Base-by-base conservation (phyloP, 2,329 filamentous ascomycete genomes). In the Clonostachys rhizophaga region DNA sequence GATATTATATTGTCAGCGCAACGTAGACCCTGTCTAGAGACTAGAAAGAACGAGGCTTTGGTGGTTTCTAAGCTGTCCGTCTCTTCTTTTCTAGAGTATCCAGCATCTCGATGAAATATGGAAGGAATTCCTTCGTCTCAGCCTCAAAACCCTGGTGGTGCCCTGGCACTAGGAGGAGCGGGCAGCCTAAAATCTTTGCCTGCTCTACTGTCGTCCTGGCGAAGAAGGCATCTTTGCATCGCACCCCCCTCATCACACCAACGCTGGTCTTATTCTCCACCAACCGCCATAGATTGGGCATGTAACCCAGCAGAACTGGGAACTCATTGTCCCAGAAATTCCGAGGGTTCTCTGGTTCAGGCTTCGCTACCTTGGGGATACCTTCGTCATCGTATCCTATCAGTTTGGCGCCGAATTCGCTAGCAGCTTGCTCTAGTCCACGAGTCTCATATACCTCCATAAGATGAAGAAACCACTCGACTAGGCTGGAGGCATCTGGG, bases 261-360 rank as follows among this genome's bases (percentile, higher is more conserved):
- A 63, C 47, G 36, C 58, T 61, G n/a, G 50, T 56, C 30, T 48
- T 47, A 24, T 59, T 57, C 44, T 54, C 52, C 18, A 40, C 51
- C 16, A 64, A 41, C 20, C 57, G 53, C 43, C 52, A 51, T 24
- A 65, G 43, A 39, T 61, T 58, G 2, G 60, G 59, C 16, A 45
- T 18, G 42, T 54, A 63, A 6, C 51, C 48, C 36, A 50, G 8
- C 6, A 57, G 40, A 5, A 54, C 40, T 2, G 45, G 30, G 33
- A 62, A 53, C 55, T 65, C 61, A 17, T 64, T 53, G 5, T 57
- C 52, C 58, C 60, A 64, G 36, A 61, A 61, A 43, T 60, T 63
- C 4, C 30, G 11, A 1, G 40, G 43, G 30, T 64, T 64, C 41
- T 47, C 46, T 7, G 53, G 52, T 34, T 55, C 54, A 2, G 56